Conservation (phyloP, 2,329 filamentous ascomycete species). For the Gnomoniopsis smithogilvyi region DNA sequence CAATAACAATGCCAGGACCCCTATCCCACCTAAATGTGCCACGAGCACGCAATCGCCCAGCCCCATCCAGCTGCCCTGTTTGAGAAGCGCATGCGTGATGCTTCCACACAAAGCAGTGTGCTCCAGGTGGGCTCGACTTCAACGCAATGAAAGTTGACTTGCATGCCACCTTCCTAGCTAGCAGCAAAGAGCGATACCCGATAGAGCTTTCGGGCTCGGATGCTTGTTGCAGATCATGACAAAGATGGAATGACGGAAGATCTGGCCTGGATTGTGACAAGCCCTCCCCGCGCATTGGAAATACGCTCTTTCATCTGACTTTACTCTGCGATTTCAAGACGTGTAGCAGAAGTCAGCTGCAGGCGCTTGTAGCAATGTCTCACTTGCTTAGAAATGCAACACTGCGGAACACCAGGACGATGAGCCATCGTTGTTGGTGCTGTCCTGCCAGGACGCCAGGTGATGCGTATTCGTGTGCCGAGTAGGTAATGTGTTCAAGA, state of each 20-base stretch:
- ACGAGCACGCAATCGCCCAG: slow-evolving; percentile 13
- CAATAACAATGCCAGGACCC: background rate
- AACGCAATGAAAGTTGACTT: background rate
- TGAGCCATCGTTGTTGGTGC: too few species aligned
- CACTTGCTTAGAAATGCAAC: background rate
- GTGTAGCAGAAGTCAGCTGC: too few species aligned
- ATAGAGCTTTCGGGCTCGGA: slow-evolving; percentile 1
- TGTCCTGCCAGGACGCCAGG: too few species aligned
- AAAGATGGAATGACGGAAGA: slow-evolving; percentile 8
- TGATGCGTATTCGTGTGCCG: too few species aligned
- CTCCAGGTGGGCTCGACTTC: background rate
- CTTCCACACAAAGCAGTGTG: background rate
- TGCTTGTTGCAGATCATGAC: slow-evolving; percentile 3
- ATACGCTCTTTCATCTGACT: background rate
- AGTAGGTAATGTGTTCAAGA: background rate
- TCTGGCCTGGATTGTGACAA: slow-evolving; percentile 9
- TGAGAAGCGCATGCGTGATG: background rate
- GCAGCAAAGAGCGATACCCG: background rate
- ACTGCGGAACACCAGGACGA: background rate
- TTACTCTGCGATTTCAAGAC: background rate
- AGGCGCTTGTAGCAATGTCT: background rate
- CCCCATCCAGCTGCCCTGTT: slow-evolving; percentile 4
- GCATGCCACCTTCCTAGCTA: slow-evolving; percentile 1
- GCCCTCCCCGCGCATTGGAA: background rate
- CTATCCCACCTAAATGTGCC: background rate